A percentile compares a stretch with the other conserved stretches of the same genome.
phyloP scores from a whole-genome alignment of 768 basidiomycete species.

The Rhodotorula sphaerocarpa region DNA sequence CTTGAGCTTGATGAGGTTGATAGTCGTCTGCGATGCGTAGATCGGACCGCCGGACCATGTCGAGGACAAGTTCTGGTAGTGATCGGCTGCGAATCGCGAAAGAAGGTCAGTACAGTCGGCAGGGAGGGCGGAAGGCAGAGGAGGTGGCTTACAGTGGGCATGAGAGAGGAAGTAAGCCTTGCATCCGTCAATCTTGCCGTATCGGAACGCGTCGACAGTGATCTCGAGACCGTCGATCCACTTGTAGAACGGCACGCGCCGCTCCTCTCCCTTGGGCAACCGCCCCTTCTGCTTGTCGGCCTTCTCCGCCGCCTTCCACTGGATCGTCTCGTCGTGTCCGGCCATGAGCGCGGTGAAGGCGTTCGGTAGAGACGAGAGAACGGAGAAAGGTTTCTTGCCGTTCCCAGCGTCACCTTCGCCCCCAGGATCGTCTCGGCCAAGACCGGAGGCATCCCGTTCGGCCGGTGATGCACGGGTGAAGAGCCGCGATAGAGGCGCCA shows the following conservation, averaged over 20 bases:
- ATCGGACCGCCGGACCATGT: conserved; percentile 87
- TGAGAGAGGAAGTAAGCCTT: conserved; percentile 57
- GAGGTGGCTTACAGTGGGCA: conserved; percentile 78
- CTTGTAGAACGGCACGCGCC: conserved; percentile 78
- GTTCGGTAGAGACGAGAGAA: conserved; percentile 39
- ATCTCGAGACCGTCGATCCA: conserved; percentile 88
- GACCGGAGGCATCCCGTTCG: background rate
- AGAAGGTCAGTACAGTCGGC: too few species aligned
- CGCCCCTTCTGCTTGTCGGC: conserved; percentile 48
- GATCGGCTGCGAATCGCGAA: conserved; percentile 17
- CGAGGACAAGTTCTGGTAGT: conserved; percentile 62
- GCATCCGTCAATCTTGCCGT: conserved; percentile 84
- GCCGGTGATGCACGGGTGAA: conserved; percentile 8
- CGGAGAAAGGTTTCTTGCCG: background rate
- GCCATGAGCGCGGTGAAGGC: conserved; percentile 82
- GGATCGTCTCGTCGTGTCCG: conserved; percentile 67
- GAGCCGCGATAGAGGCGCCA: conserved; percentile 23
- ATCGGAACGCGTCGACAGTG: conserved; percentile 93
- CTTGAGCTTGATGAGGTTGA: conserved; percentile 84
- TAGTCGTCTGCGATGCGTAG: conserved; percentile 84
- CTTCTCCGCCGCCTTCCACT: conserved; percentile 71
- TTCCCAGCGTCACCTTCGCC: background rate
- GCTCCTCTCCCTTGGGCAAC: conserved; percentile 38
- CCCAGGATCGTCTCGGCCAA: too few species aligned
- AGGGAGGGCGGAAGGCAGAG: background rate